phyloP scores from a whole-genome alignment of 2,329 filamentous ascomycete species.

The Stagonosporopsis chrysanthemi region DNA sequence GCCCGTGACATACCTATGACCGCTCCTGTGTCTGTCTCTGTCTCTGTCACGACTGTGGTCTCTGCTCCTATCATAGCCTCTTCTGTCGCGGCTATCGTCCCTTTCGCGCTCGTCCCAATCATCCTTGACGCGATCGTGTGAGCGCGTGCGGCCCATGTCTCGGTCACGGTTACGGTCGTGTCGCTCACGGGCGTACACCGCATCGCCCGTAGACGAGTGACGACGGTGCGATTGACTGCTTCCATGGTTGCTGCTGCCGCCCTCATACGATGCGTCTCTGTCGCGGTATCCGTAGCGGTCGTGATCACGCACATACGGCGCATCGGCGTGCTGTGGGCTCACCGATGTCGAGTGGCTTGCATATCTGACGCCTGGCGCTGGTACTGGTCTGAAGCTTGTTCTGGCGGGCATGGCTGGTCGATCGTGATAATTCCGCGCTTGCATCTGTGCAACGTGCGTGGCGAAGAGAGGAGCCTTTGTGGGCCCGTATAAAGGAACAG shows the following conservation, averaged over 20 bases:
- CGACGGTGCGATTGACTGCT: conserved; percentile 30
- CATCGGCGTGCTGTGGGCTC: conserved; percentile 31
- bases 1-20: conserved; percentile 45
- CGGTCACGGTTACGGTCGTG: conserved; percentile 28
- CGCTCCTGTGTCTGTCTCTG: conserved; percentile 23
- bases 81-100: conserved; percentile 24
- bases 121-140: conserved; percentile 39
- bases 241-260: conserved; percentile 8
- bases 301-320: conserved; percentile 31
- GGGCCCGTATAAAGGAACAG: conserved; percentile 52
- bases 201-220: conserved; percentile 33
- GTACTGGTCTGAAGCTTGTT: conserved; percentile 34
- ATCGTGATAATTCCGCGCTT: conserved; percentile 45
- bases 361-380: conserved; percentile 37
- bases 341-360: conserved; percentile 24
- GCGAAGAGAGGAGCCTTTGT: conserved; percentile 57
- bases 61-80: conserved; percentile 21
- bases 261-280: conserved; percentile 13
- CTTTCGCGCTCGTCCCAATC: conserved; percentile 35
- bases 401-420: conserved; percentile 38
- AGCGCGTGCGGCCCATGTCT: conserved; percentile 33
- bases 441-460: conserved; percentile 53
- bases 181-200: conserved; percentile 34
- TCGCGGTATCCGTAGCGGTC: conserved; percentile 21
- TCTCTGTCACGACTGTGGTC: conserved; percentile 26